Conservation (phyloP, 306 rosid genomes). For the Sicyos baderoa region DNA sequence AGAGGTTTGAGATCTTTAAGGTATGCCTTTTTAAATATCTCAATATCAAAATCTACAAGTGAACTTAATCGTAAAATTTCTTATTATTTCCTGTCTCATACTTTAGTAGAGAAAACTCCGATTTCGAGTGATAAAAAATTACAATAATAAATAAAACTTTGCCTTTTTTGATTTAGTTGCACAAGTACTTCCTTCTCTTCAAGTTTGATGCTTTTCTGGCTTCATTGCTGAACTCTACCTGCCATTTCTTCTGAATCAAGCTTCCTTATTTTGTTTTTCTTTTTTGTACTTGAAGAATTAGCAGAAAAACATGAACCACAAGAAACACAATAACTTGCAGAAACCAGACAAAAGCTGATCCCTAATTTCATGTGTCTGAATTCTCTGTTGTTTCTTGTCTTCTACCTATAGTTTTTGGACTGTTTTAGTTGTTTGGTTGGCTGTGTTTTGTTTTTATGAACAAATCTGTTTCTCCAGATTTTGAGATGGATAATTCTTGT, state of each 20-base stretch:
- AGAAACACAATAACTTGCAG: slow-evolving; percentile 8
- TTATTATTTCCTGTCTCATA: too few relatives aligned
- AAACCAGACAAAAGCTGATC: slow-evolving; percentile 10
- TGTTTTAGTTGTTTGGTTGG: slow-evolving; percentile 6
- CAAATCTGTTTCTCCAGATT: background rate
- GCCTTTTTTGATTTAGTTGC: background rate
- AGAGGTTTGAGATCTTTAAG: too few relatives aligned
- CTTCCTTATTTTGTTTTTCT: background rate
- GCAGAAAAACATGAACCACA: slow-evolving; percentile 16
- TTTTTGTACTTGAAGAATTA: background rate
- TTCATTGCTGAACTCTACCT: too few relatives aligned
- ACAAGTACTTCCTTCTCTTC: background rate
- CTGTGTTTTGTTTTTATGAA: background rate
- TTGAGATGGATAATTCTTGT: slow-evolving; percentile 1
- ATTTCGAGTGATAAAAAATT: too few relatives aligned
- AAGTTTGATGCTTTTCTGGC: background rate
- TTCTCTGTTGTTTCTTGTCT: slow-evolving; percentile 1
- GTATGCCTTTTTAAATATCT: too few relatives aligned
- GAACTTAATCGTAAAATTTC: too few relatives aligned
- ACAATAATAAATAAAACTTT: background rate
- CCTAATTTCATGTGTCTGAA: background rate
- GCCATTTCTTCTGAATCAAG: slow-evolving; percentile 16
- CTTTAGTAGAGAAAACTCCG: too few relatives aligned
- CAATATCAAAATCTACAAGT: too few relatives aligned
- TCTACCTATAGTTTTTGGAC: slow-evolving; percentile 7